Conservation (phyloP, 805 yeast species). For the Monosporozyma servazzii region DNA sequence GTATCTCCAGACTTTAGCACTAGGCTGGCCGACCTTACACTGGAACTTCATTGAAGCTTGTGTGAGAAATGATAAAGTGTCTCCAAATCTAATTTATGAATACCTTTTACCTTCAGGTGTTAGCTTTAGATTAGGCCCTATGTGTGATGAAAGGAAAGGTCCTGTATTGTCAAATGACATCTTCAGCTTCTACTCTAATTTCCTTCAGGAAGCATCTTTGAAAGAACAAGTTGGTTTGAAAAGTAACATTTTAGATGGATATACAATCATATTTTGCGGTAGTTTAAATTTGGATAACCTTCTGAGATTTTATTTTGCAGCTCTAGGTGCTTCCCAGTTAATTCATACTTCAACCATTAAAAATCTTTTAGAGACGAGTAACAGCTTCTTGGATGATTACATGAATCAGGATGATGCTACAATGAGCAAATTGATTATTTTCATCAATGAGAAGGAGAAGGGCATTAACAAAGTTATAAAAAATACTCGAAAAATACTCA, state of each 20-base stretch:
- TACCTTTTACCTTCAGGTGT: constrained; percentile 70
- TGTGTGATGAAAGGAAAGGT: constrained; percentile 10
- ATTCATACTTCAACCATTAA: constrained; percentile 6
- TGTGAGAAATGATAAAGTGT: constrained; percentile 17
- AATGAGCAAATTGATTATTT: constrained; percentile 9
- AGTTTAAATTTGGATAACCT: constrained; percentile 21
- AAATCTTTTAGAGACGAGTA: not conserved
- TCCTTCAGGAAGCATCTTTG: constrained; percentile 27
- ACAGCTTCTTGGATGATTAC: not conserved
- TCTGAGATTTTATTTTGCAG: constrained; percentile 19
- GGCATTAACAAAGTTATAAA: constrained; percentile 7
- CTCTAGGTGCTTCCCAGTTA: constrained; percentile 14
- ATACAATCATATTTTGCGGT: constrained; percentile 31
- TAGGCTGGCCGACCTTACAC: constrained; percentile 82
- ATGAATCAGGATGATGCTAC: not conserved
- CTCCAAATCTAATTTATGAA: constrained; percentile 33
- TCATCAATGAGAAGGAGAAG: constrained; percentile 13
- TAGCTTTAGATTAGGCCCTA: constrained; percentile 34
- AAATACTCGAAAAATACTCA: constrained; percentile 4
- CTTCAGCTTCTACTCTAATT: constrained; percentile 34
- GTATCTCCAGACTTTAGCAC: constrained; percentile 63
- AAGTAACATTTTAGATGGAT: constrained; percentile 21
- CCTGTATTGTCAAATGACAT: constrained; percentile 43
- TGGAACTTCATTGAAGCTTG: constrained; percentile 47
- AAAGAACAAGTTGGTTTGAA: constrained; percentile 31